phyloP scores from a whole-genome alignment of 495 filamentous ascomycete species.

The Sabuloglossum arenarium region DNA sequence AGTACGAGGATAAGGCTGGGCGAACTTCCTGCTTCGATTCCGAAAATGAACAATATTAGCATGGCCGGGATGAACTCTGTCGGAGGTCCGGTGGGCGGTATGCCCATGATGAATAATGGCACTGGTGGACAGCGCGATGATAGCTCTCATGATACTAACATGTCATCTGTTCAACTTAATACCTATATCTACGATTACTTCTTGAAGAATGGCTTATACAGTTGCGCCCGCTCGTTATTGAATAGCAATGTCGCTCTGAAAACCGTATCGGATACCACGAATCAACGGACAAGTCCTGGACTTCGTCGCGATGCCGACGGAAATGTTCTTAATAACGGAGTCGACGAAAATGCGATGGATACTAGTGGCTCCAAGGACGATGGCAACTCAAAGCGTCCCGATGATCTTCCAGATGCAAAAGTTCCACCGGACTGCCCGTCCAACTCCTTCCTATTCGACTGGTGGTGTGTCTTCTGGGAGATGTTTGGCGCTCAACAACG shows the following conservation, averaged over 20 bases:
- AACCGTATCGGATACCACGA: constrained; percentile 9
- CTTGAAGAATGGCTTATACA: constrained; percentile 56
- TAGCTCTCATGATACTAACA: constrained; percentile 2
- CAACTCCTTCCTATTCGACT: constrained; percentile 72
- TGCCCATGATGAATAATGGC: constrained; percentile 12
- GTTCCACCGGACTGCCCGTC: constrained; percentile 39
- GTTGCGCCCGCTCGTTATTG: constrained; percentile 54
- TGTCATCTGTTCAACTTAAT: constrained; percentile 31
- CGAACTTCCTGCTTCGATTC: background rate
- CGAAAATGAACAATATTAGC: constrained; percentile 15
- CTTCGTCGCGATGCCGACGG: constrained; percentile 41
- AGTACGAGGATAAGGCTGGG: background rate
- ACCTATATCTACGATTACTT: constrained; percentile 98
- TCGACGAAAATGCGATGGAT: constrained; percentile 53
- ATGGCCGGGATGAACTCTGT: constrained; percentile 14
- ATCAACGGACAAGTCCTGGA: constrained; percentile 30
- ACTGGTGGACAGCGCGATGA: constrained; percentile 3
- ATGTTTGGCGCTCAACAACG: constrained; percentile 62
- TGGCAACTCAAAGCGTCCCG: constrained; percentile 46
- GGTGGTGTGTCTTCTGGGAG: constrained; percentile 96
- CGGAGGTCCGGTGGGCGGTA: constrained; percentile 15
- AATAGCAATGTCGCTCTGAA: constrained; percentile 37
- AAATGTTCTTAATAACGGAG: constrained; percentile 37
- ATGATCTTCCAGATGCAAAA: constrained; percentile 59
- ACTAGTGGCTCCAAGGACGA: constrained; percentile 66